Percentiles rank a stretch among this genome's conserved stretches.
Conservation (phyloP, 192 early-diverging fungal species). For the Diversispora epigaea region DNA sequence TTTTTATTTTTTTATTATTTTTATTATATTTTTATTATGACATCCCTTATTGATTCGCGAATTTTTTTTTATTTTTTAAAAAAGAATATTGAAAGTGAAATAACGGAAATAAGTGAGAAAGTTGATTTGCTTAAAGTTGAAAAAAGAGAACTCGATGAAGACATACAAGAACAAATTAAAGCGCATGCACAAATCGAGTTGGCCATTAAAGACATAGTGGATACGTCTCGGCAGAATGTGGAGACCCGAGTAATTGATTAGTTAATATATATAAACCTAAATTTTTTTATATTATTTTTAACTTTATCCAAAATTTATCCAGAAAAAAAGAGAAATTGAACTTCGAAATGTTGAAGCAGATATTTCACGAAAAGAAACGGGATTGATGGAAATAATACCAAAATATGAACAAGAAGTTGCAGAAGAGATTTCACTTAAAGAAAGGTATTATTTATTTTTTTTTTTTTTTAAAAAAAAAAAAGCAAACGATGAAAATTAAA, state of each 20-base stretch:
- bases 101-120: conserved; percentile 61
- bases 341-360: conserved; percentile 48
- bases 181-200: conserved; percentile 77
- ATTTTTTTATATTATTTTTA: neutral
- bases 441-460: conserved; percentile 51
- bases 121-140: conserved; percentile 68
- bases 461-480: no score
- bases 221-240: conserved; percentile 40
- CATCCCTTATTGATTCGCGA: neutral
- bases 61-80: neutral
- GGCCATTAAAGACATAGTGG: conserved; percentile 78
- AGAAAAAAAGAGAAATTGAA: conserved; percentile 38
- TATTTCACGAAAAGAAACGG: conserved; percentile 61
- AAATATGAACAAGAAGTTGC: conserved; percentile 59
- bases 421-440: conserved; percentile 59
- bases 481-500: neutral
- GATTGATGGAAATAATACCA: conserved; percentile 65
- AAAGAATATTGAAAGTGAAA: conserved; percentile 51
- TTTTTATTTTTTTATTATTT: conserved; percentile 3
- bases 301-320: conserved; percentile 2
- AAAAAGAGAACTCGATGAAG: conserved; percentile 68
- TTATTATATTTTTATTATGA: neutral
- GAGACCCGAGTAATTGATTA: conserved; percentile 12
- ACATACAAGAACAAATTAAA: conserved; percentile 74
- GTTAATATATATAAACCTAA: neutral